These are phyloP conservation scores for Smallanthus sonchifolius DNA, from an alignment of 129 eudicot species.

Conservation along the genomic window DNA sequence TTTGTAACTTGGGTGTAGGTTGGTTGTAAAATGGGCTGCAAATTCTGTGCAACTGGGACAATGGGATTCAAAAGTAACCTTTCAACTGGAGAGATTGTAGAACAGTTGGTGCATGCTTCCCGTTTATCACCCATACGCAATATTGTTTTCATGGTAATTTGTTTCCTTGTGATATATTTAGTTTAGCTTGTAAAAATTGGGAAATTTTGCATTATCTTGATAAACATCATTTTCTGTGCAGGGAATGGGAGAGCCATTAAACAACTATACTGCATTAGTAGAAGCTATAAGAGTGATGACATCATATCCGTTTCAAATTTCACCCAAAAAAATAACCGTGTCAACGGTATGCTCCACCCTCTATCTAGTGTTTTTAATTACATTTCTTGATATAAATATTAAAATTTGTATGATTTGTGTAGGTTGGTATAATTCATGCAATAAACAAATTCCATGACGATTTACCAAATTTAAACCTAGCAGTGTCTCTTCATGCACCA, in stretches of 20 bases:
- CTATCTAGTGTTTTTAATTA: slow-evolving; percentile 5
- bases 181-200: neutral
- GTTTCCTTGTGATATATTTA: slow-evolving; percentile 3
- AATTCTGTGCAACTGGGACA: slow-evolving; percentile 93
- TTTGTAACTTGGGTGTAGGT: slow-evolving; percentile 41
- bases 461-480: slow-evolving; percentile 74
- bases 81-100: slow-evolving; percentile 89
- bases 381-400: neutral
- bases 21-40: slow-evolving; percentile 99
- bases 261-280: slow-evolving; percentile 77
- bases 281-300: slow-evolving; percentile 88
- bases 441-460: slow-evolving; percentile 84
- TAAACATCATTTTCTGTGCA: slow-evolving; percentile 28
- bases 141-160: slow-evolving; percentile 88
- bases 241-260: slow-evolving; percentile 99
- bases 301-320: slow-evolving; percentile 70
- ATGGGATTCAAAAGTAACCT: slow-evolving; percentile 97
- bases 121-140: slow-evolving; percentile 77
- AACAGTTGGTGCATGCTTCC: slow-evolving; percentile 92
- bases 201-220: slow-evolving; percentile 1
- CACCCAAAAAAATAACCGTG: slow-evolving; percentile 83
- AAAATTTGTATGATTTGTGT: neutral
- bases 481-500: slow-evolving; percentile 98
- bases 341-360: slow-evolving; percentile 64
- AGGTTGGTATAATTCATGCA: slow-evolving; percentile 96